Percentiles rank a stretch among this genome's conserved stretches.
These are phyloP conservation scores for Veloboletus limbatus DNA, from an alignment of 1,284 basidiomycete genomes.

Conservation along the genomic window DNA sequence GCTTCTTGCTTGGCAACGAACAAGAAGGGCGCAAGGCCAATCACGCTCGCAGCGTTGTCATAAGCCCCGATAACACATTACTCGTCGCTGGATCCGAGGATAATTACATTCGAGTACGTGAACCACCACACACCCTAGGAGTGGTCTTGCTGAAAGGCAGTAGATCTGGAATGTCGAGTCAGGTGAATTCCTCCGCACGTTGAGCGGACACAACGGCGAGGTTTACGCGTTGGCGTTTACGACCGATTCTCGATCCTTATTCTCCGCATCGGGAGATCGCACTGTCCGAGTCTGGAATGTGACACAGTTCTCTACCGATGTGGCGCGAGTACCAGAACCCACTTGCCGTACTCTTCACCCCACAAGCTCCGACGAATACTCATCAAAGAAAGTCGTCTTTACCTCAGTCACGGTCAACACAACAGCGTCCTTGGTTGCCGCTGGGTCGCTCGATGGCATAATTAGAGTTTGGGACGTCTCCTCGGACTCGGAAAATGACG, in stretches of 20 bases:
- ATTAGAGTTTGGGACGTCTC: conserved; percentile 31
- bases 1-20: conserved; percentile 31
- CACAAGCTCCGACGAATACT: conserved; percentile 12
- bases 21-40: conserved; percentile 23
- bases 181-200: conserved; percentile 27
- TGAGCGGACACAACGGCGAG: conserved; percentile 31
- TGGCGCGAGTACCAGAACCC: conserved; percentile 19
- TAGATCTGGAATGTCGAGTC: conserved; percentile 29
- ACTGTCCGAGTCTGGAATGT: conserved; percentile 33
- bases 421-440: conserved; percentile 29
- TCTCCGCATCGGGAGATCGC: conserved; percentile 35
- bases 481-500: conserved; percentile 10
- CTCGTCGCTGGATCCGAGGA: conserved; percentile 36
- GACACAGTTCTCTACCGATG: conserved; percentile 24
- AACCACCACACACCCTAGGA: background rate
- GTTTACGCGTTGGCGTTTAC: conserved; percentile 35
- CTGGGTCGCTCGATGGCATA: conserved; percentile 34
- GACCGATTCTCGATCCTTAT: conserved; percentile 27
- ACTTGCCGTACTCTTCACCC: conserved; percentile 24
- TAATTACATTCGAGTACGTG: conserved; percentile 30
- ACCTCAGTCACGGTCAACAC: conserved; percentile 31
- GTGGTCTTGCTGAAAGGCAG: background rate
- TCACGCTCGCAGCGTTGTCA: conserved; percentile 33
- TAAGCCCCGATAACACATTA: conserved; percentile 33
- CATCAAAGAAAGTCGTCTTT: conserved; percentile 26